A percentile compares a stretch with the other conserved stretches of the same genome.
Conservation (phyloP, 148 eudicot species). For the Rhododendron henanense region DNA sequence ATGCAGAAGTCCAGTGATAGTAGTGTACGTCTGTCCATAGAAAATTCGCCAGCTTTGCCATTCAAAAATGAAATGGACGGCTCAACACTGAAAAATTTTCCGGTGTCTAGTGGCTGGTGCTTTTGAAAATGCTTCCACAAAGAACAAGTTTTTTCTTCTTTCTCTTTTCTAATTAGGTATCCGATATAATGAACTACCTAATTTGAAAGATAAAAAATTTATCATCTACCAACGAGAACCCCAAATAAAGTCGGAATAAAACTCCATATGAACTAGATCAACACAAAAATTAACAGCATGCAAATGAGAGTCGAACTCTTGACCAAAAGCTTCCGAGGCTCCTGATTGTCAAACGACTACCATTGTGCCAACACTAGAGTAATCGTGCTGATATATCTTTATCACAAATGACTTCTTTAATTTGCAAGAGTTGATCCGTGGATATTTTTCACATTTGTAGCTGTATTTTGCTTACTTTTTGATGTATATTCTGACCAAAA, state of each 20-base stretch:
- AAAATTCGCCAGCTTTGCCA: background rate
- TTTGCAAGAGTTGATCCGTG: background rate
- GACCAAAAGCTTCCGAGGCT: background rate
- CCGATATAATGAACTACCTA: no score
- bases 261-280: background rate
- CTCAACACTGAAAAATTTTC: no score
- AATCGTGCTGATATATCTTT: no score
- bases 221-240: background rate
- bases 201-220: background rate
- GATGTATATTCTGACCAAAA: background rate
- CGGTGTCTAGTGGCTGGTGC: background rate
- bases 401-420: no score
- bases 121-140: background rate
- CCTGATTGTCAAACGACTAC: background rate
- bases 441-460: background rate
- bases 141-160: background rate
- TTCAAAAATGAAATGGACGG: no score
- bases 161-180: background rate
- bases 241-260: background rate
- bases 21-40: background rate
- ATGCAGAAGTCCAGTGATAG: background rate
- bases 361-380: background rate
- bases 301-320: background rate
- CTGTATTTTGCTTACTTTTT: background rate
- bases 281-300: background rate